Evolutionary conservation across 495 filamentous ascomycete genomes (phyloP).

Genomic region (Penicillium angulare): DNA sequence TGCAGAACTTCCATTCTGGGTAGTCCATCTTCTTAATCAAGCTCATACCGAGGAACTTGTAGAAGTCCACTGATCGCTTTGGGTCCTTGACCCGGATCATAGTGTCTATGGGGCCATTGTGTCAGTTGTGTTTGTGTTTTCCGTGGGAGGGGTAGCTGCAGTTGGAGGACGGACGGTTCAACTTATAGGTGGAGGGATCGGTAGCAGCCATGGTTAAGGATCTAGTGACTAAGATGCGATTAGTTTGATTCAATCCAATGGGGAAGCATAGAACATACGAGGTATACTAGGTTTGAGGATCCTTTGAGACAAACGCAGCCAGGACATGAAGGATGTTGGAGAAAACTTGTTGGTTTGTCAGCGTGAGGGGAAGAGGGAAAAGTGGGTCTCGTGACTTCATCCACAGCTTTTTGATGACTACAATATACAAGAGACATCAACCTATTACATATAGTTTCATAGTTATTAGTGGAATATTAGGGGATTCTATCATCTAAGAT

Average conservation of each 20-base stretch:
- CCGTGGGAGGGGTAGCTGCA: not conserved
- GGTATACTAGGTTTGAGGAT: constrained; percentile 24
- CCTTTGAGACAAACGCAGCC: constrained; percentile 19
- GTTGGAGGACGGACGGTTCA: constrained; percentile 66
- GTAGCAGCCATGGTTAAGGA: constrained; percentile 71
- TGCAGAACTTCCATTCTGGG: constrained; percentile 82
- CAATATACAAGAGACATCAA: no score
- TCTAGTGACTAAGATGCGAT: constrained; percentile 21
- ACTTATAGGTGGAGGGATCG: constrained; percentile 78
- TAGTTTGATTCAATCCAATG: constrained; percentile 12
- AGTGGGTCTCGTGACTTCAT: constrained; percentile 17
- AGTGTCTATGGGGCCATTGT: constrained; percentile 31
- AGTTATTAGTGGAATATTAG: no score
- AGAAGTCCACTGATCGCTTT: constrained; percentile 86
- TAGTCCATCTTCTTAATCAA: constrained; percentile 72
- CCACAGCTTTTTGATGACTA: no score
- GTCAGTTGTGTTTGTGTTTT: constrained; percentile 12
- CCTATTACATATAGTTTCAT: no score
- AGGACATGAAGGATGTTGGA: not conserved
- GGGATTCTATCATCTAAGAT: no score
- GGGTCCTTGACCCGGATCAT: constrained; percentile 97
- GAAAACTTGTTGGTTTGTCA: constrained; percentile 5
- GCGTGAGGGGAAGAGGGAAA: constrained; percentile 12
- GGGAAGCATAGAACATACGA: not conserved
- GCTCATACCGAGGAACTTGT: constrained; percentile 88